These are phyloP conservation scores for Hibiscus tridactylites DNA, from an alignment of 345 rosid genomes.

Conservation along the genomic window DNA sequence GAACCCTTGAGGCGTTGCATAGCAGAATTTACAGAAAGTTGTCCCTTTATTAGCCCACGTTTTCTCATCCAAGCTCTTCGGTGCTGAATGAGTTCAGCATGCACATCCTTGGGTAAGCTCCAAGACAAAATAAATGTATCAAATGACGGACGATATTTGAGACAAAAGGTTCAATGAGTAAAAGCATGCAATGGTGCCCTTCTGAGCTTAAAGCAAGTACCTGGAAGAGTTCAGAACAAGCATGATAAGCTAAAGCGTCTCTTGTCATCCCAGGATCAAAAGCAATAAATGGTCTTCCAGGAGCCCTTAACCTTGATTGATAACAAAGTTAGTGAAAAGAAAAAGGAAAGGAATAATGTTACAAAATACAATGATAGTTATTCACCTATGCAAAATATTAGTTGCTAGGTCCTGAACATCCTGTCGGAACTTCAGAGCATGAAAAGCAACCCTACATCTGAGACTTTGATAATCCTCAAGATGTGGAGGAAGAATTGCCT, in stretches of 20 bases:
- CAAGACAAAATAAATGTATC: constrained; percentile 28
- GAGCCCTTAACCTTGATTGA: constrained; percentile 55
- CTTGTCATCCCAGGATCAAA: constrained; percentile 94
- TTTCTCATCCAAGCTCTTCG: constrained; percentile 87
- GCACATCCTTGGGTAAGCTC: constrained; percentile 87
- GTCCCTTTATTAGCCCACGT: constrained; percentile 75
- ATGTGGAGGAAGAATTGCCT: constrained; percentile 73
- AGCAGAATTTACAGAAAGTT: constrained; percentile 55
- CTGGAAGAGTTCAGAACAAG: constrained; percentile 98
- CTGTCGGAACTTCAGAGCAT: constrained; percentile 71
- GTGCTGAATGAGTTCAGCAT: constrained; percentile 90
- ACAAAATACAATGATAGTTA: neutral
- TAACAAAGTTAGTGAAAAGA: neutral
- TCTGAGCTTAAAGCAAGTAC: constrained; percentile 36
- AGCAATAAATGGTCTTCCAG: constrained; percentile 80
- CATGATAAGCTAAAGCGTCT: constrained; percentile 90
- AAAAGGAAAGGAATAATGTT: neutral
- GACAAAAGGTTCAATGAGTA: constrained; percentile 7
- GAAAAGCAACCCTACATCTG: constrained; percentile 87
- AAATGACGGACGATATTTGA: constrained; percentile 17
- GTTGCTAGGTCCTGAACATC: constrained; percentile 86
- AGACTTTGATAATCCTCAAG: constrained; percentile 90
- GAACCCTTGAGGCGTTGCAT: constrained; percentile 59
- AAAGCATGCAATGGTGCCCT: constrained; percentile 5
- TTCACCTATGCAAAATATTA: constrained; percentile 63